These are phyloP conservation scores for Silene conica DNA, from an alignment of 148 eudicot species.

Conservation along the genomic window DNA sequence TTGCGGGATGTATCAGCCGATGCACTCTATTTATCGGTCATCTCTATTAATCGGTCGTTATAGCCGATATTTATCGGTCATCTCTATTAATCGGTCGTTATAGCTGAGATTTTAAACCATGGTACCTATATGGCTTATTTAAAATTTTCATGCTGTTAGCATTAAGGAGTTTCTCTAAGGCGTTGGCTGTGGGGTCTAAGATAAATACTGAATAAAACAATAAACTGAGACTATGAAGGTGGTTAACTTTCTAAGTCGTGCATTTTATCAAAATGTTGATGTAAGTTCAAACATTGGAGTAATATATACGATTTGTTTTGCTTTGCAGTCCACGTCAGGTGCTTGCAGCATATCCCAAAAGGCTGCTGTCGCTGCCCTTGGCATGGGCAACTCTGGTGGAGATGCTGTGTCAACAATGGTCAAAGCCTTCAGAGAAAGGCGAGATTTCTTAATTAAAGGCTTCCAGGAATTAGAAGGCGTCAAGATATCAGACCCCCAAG, in stretches of 20 bases:
- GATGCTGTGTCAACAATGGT: slow-evolving; percentile 80
- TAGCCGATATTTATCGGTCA: too few relatives aligned
- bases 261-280: not conserved
- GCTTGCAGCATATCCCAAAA: slow-evolving; percentile 88
- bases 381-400: slow-evolving; percentile 89
- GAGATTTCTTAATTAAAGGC: slow-evolving; percentile 73
- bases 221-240: too few relatives aligned
- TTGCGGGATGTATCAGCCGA: too few relatives aligned
- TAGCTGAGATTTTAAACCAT: too few relatives aligned
- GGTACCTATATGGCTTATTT: too few relatives aligned
- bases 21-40: too few relatives aligned
- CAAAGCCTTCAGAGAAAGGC: slow-evolving; percentile 78
- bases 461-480: slow-evolving; percentile 78
- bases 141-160: not conserved
- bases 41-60: too few relatives aligned
- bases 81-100: too few relatives aligned
- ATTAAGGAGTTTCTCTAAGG: not conserved
- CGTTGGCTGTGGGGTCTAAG: too few relatives aligned
- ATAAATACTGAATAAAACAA: not conserved
- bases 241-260: not conserved
- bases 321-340: slow-evolving; percentile 72
- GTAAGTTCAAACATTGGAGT: not conserved
- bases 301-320: slow-evolving; percentile 7
- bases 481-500: slow-evolving; percentile 88
- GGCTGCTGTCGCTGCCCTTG: slow-evolving; percentile 93